Percentiles rank a stretch among this genome's conserved stretches.
Conservation (phyloP, 2,329 filamentous ascomycete species). For the Ambrosiella xylebori region DNA sequence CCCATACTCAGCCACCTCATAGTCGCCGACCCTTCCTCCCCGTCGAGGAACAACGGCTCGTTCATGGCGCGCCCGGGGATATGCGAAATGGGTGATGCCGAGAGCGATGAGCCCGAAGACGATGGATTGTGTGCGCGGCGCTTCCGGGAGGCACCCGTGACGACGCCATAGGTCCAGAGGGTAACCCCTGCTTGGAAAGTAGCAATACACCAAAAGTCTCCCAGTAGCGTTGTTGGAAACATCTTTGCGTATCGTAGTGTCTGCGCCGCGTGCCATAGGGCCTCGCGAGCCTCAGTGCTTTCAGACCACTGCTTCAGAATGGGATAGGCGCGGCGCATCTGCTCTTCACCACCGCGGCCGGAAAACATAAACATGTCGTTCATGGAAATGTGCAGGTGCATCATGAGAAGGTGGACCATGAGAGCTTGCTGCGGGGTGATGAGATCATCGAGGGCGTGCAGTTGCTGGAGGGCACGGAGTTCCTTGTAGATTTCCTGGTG, state of each 20-base stretch:
- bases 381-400: slow-evolving; percentile 47
- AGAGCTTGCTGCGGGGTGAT: slow-evolving; percentile 30
- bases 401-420: slow-evolving; percentile 37
- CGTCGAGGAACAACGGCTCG: slow-evolving; percentile 37
- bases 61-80: slow-evolving; percentile 19
- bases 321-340: slow-evolving; percentile 42
- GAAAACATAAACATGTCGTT: slow-evolving; percentile 51
- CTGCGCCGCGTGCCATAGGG: slow-evolving; percentile 52
- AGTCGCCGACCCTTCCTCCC: slow-evolving; percentile 31
- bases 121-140: slow-evolving; percentile 26
- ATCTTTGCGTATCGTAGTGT: slow-evolving; percentile 41
- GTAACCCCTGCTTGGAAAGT: slow-evolving; percentile 52
- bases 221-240: slow-evolving; percentile 35
- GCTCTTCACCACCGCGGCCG: slow-evolving; percentile 49
- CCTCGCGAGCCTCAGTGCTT: slow-evolving; percentile 36
- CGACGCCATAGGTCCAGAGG: slow-evolving; percentile 52
- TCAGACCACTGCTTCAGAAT: slow-evolving; percentile 41
- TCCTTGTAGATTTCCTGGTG: slow-evolving; percentile 46
- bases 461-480: slow-evolving; percentile 30
- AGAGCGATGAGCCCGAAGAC: too few relatives aligned
- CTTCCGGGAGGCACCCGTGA: slow-evolving; percentile 22
- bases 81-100: not conserved
- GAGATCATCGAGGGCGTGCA: slow-evolving; percentile 19
- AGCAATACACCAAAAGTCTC: slow-evolving; percentile 50
- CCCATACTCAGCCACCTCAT: slow-evolving; percentile 40